Evolutionary conservation across 208 protist species (phyloP).

Genomic region (Herpetomonas samuelpessoai): DNA sequence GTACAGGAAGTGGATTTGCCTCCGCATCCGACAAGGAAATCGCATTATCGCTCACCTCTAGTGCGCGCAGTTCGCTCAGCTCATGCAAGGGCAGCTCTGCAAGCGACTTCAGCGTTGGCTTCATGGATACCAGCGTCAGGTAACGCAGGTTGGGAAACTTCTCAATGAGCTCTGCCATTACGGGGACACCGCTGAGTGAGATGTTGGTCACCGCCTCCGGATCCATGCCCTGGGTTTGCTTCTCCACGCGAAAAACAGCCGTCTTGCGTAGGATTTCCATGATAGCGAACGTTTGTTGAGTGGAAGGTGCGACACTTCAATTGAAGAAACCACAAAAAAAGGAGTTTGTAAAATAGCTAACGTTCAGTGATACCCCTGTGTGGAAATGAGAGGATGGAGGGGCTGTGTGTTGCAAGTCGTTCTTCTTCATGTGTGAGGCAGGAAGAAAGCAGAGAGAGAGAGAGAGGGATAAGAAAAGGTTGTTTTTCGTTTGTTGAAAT

Average conservation of each 20-base stretch:
- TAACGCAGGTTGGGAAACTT: slow-evolving; percentile 50
- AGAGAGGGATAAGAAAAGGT: background rate
- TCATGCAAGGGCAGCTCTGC: slow-evolving; percentile 23
- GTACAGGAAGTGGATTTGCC: slow-evolving; percentile 11
- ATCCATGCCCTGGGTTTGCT: slow-evolving; percentile 49
- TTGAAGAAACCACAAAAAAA: no score
- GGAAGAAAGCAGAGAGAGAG: background rate
- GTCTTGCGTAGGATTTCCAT: slow-evolving; percentile 81
- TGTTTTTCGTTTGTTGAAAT: no score
- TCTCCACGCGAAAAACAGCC: slow-evolving; percentile 59
- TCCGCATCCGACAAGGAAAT: slow-evolving; percentile 15
- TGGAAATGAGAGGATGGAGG: no score
- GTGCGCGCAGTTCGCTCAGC: slow-evolving; percentile 38
- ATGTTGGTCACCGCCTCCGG: slow-evolving; percentile 54
- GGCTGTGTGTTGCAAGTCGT: background rate
- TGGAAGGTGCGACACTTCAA: no score
- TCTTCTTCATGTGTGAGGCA: background rate
- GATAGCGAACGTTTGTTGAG: no score
- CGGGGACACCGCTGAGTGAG: slow-evolving; percentile 60
- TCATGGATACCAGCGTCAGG: slow-evolving; percentile 63
- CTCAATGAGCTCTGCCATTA: slow-evolving; percentile 40
- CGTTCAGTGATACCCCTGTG: no score
- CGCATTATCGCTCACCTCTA: slow-evolving; percentile 86
- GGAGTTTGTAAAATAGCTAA: no score
- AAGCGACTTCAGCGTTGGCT: slow-evolving; percentile 42